Percentiles rank a stretch among this genome's conserved stretches.
Conservation (phyloP, 2,329 filamentous ascomycete species). For the Sporothrix dimorphospora region DNA sequence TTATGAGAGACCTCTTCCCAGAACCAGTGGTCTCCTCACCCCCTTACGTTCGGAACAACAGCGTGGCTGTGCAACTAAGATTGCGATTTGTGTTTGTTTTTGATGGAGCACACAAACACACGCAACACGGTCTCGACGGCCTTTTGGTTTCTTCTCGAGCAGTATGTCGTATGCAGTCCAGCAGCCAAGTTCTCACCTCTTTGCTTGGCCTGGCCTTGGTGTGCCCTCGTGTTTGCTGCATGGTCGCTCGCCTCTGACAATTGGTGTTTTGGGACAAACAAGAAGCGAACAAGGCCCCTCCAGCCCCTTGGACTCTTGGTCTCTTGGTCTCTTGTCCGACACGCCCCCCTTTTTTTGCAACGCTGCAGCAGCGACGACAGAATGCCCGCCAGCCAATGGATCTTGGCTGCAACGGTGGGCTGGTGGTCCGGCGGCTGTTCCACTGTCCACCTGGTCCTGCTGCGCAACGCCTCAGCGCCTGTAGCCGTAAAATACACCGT, state of each 20-base stretch:
- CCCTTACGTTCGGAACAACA: constrained; percentile 10
- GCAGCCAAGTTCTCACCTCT: constrained; percentile 4
- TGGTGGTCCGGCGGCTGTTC: constrained; percentile 8
- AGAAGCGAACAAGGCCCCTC: background rate
- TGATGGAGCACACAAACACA: background rate
- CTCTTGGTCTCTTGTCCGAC: background rate
- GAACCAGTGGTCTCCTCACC: background rate
- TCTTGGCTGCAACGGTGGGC: constrained; percentile 2
- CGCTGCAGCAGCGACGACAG: background rate
- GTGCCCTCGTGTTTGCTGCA: background rate
- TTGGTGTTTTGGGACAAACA: constrained; percentile 26
- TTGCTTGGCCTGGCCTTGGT: background rate
- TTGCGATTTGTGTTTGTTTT: constrained; percentile 11
- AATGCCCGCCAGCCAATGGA: constrained; percentile 22
- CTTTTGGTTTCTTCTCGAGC: background rate
- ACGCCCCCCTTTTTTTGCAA: constrained; percentile 1
- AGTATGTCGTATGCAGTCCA: background rate
- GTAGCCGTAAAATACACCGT: no score
- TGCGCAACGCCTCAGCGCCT: background rate
- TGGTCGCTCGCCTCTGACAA: constrained; percentile 25
- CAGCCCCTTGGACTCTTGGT: background rate
- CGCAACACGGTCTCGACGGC: background rate
- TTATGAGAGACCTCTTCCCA: background rate
- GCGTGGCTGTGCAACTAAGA: constrained; percentile 25
- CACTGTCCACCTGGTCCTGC: background rate